Conservation (phyloP, 1,284 basidiomycete species). For the Volvariella volvacea region DNA sequence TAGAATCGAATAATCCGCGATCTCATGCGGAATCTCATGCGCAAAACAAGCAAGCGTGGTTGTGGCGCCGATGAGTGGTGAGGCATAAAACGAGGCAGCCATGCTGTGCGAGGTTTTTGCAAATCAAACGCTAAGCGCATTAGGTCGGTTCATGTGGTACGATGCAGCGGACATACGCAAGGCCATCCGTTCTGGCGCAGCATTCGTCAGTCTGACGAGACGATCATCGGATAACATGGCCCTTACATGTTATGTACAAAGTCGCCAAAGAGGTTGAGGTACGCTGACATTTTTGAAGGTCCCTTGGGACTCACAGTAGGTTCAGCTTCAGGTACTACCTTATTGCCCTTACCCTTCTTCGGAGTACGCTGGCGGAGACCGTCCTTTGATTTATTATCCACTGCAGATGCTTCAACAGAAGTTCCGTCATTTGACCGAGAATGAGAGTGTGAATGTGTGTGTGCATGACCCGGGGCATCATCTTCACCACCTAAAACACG, state of each 20-base stretch:
- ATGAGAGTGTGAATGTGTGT: constrained; percentile 53
- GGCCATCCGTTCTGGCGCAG: constrained; percentile 64
- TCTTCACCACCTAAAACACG: constrained; percentile 68
- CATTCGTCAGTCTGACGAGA: constrained; percentile 13
- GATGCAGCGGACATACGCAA: constrained; percentile 51
- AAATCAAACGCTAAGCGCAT: neutral
- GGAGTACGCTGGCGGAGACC: constrained; percentile 29
- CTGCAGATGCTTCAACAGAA: constrained; percentile 29
- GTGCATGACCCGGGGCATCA: constrained; percentile 35
- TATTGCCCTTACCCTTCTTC: constrained; percentile 16
- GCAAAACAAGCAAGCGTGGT: constrained; percentile 89
- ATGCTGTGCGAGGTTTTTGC: constrained; percentile 42
- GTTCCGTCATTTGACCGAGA: constrained; percentile 19
- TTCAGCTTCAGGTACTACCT: constrained; percentile 16
- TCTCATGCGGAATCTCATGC: constrained; percentile 89
- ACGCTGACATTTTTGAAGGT: constrained; percentile 79
- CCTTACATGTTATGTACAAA: constrained; percentile 83
- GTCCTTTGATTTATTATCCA: constrained; percentile 23
- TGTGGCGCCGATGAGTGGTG: constrained; percentile 82
- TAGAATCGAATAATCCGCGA: constrained; percentile 87
- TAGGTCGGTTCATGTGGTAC: neutral
- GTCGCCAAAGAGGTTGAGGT: constrained; percentile 86
- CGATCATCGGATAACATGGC: constrained; percentile 10
- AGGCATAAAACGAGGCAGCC: constrained; percentile 88
- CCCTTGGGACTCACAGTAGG: constrained; percentile 28